Evolutionary conservation across 2,329 filamentous ascomycete species (phyloP).

Genomic region (Trichoderma gracile): DNA sequence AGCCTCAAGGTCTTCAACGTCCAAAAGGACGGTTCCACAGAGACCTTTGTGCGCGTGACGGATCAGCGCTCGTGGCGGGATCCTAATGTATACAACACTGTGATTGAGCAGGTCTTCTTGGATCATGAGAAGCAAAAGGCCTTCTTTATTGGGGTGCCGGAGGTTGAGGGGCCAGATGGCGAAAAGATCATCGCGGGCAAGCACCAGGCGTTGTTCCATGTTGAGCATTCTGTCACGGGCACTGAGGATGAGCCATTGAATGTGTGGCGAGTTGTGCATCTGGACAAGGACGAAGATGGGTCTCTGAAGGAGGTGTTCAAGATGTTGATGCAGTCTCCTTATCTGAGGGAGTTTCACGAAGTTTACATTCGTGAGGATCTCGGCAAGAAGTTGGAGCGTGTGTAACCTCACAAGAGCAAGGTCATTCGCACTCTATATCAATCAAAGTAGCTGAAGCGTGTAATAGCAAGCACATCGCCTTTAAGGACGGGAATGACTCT

Average conservation of each 20-base stretch:
- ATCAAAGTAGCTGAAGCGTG: no score
- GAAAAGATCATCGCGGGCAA: conserved; percentile 27
- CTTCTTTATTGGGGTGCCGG: conserved; percentile 27
- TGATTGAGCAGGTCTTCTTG: conserved; percentile 28
- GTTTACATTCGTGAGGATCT: conserved; percentile 26
- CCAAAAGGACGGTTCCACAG: conserved; percentile 22
- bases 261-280: conserved; percentile 24
- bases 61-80: conserved; percentile 62
- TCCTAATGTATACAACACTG: conserved; percentile 19
- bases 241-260: conserved; percentile 26
- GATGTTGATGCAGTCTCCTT: conserved; percentile 6
- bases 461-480: no score
- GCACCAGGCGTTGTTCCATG: conserved; percentile 28
- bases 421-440: no score
- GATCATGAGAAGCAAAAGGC: conserved; percentile 25
- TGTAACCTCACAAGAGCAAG: neutral
- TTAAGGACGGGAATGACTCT: no score
- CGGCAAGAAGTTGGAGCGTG: conserved; percentile 19
- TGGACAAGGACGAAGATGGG: conserved; percentile 24
- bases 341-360: conserved; percentile 26
- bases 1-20: conserved; percentile 26
- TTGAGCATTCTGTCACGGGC: conserved; percentile 24
- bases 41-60: conserved; percentile 49
- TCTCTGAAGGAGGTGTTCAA: conserved; percentile 2
- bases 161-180: conserved; percentile 26